Conservation (phyloP, 441 rosid genomes). For the Pelargonium fulgidum region DNA sequence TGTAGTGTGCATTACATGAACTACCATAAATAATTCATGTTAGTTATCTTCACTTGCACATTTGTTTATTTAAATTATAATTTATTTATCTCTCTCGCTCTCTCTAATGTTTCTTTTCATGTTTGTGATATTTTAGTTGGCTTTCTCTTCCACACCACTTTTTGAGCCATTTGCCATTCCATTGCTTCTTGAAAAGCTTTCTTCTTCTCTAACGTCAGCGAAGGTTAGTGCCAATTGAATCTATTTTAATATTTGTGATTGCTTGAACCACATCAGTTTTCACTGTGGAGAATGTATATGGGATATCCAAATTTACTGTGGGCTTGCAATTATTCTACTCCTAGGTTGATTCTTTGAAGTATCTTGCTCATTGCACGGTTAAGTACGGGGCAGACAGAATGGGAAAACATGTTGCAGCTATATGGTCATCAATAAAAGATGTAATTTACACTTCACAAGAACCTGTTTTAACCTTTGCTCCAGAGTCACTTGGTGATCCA, state of each 20-base stretch:
- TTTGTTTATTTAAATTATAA: neutral
- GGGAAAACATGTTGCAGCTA: constrained; percentile 47
- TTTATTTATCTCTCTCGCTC: constrained; percentile 11
- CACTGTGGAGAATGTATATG: constrained; percentile 18
- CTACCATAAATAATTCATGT: constrained; percentile 2
- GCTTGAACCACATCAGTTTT: constrained; percentile 12
- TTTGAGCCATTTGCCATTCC: constrained; percentile 87
- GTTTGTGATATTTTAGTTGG: constrained; percentile 37
- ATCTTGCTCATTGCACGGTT: constrained; percentile 43
- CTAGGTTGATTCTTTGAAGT: constrained; percentile 85
- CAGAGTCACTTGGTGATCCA: constrained; percentile 39
- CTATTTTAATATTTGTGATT: constrained; percentile 11
- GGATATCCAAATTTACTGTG: constrained; percentile 21
- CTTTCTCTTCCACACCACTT: constrained; percentile 70
- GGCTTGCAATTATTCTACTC: constrained; percentile 21
- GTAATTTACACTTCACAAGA: constrained; percentile 45
- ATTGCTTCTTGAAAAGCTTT: constrained; percentile 82
- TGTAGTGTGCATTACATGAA: neutral
- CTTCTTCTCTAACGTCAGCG: constrained; percentile 73
- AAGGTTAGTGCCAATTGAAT: constrained; percentile 46
- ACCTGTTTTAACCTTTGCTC: constrained; percentile 30
- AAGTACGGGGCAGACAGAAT: constrained; percentile 63
- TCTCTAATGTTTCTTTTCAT: neutral
- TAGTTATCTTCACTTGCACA: constrained; percentile 3
- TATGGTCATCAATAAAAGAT: constrained; percentile 71